Base-by-base conservation (phyloP, 2,329 filamentous ascomycete genomes). In the Fusarium concolor region DNA sequence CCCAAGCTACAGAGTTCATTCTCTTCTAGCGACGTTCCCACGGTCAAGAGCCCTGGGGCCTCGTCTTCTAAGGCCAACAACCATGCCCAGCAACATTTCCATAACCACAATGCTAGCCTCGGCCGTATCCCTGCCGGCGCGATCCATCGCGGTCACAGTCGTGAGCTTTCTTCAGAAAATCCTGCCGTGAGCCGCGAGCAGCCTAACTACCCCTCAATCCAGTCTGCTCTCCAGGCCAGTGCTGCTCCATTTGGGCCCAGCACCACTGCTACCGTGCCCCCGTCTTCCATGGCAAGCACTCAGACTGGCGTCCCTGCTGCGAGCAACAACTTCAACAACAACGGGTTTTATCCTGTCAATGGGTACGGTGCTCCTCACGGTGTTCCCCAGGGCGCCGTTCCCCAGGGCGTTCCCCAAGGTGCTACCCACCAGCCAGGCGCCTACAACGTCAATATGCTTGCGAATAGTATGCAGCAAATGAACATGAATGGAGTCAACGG, bases 21-120 rank as follows among this genome's bases (percentile, higher is more conserved):
- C 81, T 97, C 96, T 11, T 89, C 93, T 54, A 96, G 92, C 78
- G 94, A 98, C 75, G 85, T 97, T 20, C 92, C 94, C 6, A 96
- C 94, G 10, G 84, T 94, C 75, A 97, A 96, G 86, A 90, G 85
- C 70, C 83, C 86, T 54, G 85, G 86, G 55, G 84, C 81, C 46
- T 79, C 85, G 46, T 74, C 76, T 33, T 76, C 76, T 74, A 86
- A 83, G 65, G 81, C 84, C 61, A 87, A 87, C 76, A 86, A 85
- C 63, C 86, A 89, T 71, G 86, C 86, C 4, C 85, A 88, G 78
- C 85, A 88, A 78, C 86, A 88, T 70, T 85, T 89, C 52, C 92
- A 92, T 76, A 89, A 94, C 71, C 92, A 95, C 80, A 95, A 94
- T 77, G 90, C 90, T 37, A 96, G 89, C 77, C 86, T 96, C 62